Conservation (phyloP, 2,329 filamentous ascomycete genomes). For the Calonectria multiphialidica region DNA sequence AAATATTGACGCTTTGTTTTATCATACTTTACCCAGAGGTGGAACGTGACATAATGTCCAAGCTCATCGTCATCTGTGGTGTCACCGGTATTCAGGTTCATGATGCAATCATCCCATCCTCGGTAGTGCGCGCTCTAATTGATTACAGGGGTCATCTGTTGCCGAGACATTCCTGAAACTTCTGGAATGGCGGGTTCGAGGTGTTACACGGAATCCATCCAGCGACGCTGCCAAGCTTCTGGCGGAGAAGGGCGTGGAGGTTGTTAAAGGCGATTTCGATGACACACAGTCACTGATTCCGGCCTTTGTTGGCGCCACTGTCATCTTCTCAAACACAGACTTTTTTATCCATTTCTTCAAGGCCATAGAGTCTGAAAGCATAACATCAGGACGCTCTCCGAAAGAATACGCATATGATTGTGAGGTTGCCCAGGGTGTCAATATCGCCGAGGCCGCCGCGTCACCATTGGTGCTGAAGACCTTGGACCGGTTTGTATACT, state of each 20-base stretch:
- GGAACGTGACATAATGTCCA: background rate
- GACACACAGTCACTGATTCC: conserved; percentile 45
- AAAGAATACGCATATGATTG: conserved; percentile 31
- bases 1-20: background rate
- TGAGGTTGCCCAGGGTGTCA: conserved; percentile 32
- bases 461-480: conserved; percentile 22
- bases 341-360: conserved; percentile 17
- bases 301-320: conserved; percentile 51
- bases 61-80: background rate
- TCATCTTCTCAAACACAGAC: conserved; percentile 54
- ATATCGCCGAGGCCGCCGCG: conserved; percentile 31
- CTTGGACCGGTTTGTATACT: conserved; percentile 55
- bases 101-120: background rate
- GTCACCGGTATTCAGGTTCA: background rate
- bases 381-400: conserved; percentile 10
- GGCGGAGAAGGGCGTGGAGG: conserved; percentile 44
- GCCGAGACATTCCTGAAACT: conserved; percentile 23
- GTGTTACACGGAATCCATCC: conserved; percentile 56
- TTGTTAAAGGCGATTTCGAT: conserved; percentile 50
- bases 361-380: background rate
- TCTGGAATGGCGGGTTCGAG: conserved; percentile 31
- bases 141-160: conserved; percentile 18
- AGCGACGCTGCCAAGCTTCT: conserved; percentile 48
- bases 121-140: background rate
- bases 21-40: background rate